Evolutionary conservation across 371 early-diverging fungal species (phyloP).

Genomic region (Mortierella sp.): DNA sequence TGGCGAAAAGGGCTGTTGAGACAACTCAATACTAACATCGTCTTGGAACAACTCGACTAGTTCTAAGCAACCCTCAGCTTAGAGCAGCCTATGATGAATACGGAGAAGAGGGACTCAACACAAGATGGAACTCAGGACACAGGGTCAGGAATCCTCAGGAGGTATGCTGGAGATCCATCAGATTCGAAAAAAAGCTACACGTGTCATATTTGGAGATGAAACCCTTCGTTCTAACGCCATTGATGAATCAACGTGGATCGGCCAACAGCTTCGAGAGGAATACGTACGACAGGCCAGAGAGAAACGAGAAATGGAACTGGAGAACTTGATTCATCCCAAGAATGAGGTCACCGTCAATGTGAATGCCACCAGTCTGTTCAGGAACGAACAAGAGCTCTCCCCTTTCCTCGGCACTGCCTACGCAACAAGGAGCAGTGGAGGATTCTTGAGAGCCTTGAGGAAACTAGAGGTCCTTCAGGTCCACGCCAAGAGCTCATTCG

Average conservation of each 20-base stretch:
- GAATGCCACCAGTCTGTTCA: constrained; percentile 65
- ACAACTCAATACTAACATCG: too few relatives aligned
- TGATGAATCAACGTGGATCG: too few relatives aligned
- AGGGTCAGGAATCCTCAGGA: constrained; percentile 85
- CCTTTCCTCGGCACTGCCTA: constrained; percentile 59
- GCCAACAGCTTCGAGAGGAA: constrained; percentile 75
- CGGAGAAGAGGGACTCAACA: constrained; percentile 85
- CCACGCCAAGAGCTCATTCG: constrained; percentile 85
- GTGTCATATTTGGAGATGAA: too few relatives aligned
- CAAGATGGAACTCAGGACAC: constrained; percentile 81
- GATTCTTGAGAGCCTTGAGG: constrained; percentile 37
- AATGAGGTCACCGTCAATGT: constrained; percentile 67
- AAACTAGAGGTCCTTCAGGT: constrained; percentile 75
- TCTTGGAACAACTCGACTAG: too few relatives aligned
- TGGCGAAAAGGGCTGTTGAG: too few relatives aligned
- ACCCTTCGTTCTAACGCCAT: too few relatives aligned
- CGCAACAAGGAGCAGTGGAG: constrained; percentile 30
- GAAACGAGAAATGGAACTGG: constrained; percentile 79
- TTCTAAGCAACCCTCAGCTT: constrained; percentile 83
- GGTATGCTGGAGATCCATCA: constrained; percentile 63
- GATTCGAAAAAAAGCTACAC: too few relatives aligned
- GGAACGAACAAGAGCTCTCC: constrained; percentile 59
- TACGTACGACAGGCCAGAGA: constrained; percentile 78
- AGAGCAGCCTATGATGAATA: constrained; percentile 94
- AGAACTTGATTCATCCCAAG: constrained; percentile 79